Evolutionary conservation across 345 rosid genomes (phyloP).

Genomic region (Dovyalis caffra): DNA sequence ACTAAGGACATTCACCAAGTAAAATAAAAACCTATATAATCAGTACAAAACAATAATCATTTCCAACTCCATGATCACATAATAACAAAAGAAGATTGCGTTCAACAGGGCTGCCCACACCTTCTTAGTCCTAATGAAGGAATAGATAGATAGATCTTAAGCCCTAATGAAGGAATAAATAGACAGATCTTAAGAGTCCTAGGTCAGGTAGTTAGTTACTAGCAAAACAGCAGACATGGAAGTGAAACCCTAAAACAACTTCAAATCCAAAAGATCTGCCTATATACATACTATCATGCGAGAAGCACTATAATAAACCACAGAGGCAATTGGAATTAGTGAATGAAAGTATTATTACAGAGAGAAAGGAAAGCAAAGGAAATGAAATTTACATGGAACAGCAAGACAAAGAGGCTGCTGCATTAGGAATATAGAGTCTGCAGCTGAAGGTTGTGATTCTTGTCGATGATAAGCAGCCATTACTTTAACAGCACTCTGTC

Average conservation of each 20-base stretch:
- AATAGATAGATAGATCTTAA: too few relatives aligned
- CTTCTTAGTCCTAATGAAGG: too few relatives aligned
- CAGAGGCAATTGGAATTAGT: too few relatives aligned
- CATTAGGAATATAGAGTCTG: constrained; percentile 49
- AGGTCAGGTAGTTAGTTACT: too few relatives aligned
- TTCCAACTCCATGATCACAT: not conserved
- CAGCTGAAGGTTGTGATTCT: constrained; percentile 27
- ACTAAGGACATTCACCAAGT: not conserved
- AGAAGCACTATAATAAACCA: not conserved
- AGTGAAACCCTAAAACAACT: too few relatives aligned
- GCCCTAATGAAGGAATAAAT: too few relatives aligned
- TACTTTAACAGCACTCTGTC: constrained; percentile 85
- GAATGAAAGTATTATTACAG: not conserved
- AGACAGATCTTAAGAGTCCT: too few relatives aligned
- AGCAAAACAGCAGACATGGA: too few relatives aligned
- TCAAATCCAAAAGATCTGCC: too few relatives aligned
- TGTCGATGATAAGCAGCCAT: constrained; percentile 65
- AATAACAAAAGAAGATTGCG: not conserved
- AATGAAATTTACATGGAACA: constrained; percentile 59
- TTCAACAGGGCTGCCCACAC: too few relatives aligned
- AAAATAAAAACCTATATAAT: not conserved
- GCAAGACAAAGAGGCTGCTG: constrained; percentile 87
- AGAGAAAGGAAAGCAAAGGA: too few relatives aligned
- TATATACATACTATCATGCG: not conserved
- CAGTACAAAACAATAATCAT: not conserved